Conservation (phyloP, 352 stramenopile species). For the Phytophthora lateralis region DNA sequence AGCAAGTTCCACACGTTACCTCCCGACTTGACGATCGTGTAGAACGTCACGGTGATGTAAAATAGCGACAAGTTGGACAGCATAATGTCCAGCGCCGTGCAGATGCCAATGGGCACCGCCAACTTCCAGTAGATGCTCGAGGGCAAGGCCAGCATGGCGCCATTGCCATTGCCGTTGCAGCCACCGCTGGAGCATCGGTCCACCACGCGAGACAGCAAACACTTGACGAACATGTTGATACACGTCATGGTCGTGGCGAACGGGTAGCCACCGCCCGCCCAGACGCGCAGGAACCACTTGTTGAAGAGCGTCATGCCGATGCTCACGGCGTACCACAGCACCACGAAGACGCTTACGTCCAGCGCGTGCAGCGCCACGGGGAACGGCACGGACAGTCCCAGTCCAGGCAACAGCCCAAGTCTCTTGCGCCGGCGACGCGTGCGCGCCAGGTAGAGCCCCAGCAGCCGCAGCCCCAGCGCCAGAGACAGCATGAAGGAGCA, state of each 20-base stretch:
- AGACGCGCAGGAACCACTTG: slow-evolving; percentile 84
- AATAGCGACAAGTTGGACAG: slow-evolving; percentile 84
- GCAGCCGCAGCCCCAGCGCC: slow-evolving; percentile 49
- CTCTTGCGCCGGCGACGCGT: slow-evolving; percentile 28
- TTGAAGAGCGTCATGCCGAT: slow-evolving; percentile 89
- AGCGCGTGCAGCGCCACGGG: slow-evolving; percentile 53
- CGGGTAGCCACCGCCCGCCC: slow-evolving; percentile 67
- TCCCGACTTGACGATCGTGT: slow-evolving; percentile 84
- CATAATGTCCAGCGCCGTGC: slow-evolving; percentile 86
- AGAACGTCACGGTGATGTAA: slow-evolving; percentile 89
- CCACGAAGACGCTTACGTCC: slow-evolving; percentile 73
- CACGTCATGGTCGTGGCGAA: slow-evolving; percentile 83
- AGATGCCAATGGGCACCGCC: slow-evolving; percentile 78
- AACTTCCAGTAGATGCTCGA: slow-evolving; percentile 62
- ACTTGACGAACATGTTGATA: slow-evolving; percentile 85
- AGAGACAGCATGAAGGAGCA: slow-evolving; percentile 69
- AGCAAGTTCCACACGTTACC: slow-evolving; percentile 86
- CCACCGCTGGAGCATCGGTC: slow-evolving; percentile 45
- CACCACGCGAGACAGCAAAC: slow-evolving; percentile 59
- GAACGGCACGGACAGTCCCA: slow-evolving; percentile 26
- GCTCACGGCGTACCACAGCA: slow-evolving; percentile 85
- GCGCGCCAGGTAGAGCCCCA: slow-evolving; percentile 40
- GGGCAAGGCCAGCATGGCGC: slow-evolving; percentile 41
- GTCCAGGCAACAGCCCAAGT: slow-evolving; percentile 18
- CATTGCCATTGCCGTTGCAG: slow-evolving; percentile 18